Conservation (phyloP, 2,329 filamentous ascomycete species). For the Neonectria magnoliae region DNA sequence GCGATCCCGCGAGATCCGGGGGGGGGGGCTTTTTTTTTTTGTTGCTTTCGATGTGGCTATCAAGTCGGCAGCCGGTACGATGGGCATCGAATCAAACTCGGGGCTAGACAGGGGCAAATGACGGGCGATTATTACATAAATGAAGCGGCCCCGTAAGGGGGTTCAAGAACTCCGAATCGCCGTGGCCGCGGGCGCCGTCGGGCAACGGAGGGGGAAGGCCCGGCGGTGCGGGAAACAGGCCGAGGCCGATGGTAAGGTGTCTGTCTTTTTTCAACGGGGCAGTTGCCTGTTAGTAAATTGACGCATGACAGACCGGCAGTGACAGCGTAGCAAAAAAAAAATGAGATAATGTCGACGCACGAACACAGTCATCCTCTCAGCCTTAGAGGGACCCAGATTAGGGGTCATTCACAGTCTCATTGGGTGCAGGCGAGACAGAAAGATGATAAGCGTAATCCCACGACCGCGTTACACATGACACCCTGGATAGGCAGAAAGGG, state of each 20-base stretch:
- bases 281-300: not conserved
- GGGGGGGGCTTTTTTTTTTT: not conserved
- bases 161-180: not conserved
- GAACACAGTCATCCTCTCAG: not conserved
- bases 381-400: not conserved
- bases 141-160: constrained; percentile 6
- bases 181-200: constrained; percentile 8
- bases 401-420: not conserved
- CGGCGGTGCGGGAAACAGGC: not conserved
- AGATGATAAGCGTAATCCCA: not conserved
- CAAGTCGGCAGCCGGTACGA: not conserved
- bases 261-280: too few relatives aligned
- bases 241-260: not conserved
- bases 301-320: not conserved
- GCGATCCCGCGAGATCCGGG: not conserved
- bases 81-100: not conserved
- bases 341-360: not conserved
- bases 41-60: not conserved
- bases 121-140: not conserved
- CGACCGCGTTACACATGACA: not conserved
- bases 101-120: not conserved
- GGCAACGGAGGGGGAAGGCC: not conserved
- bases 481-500: not conserved
- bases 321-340: not conserved
- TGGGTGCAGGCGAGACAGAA: not conserved